Percentiles rank a stretch among this genome's conserved stretches.
phyloP scores from a whole-genome alignment of 2,329 filamentous ascomycete genomes.

The Macroventuria anomochaeta region DNA sequence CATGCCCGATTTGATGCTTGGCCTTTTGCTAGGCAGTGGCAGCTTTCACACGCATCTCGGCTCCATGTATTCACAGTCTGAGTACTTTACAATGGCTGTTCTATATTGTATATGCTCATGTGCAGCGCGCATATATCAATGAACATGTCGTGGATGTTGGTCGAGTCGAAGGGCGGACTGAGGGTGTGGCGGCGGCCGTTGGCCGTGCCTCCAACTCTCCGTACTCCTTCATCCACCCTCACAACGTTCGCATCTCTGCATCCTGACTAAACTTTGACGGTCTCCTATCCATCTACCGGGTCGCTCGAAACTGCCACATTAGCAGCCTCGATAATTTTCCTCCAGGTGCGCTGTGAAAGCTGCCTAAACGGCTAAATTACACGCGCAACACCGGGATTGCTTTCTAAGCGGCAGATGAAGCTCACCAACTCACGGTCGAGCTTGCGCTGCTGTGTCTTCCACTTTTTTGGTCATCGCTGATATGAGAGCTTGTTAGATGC shows the following conservation, averaged over 20 bases:
- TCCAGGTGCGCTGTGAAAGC: neutral
- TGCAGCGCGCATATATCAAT: neutral
- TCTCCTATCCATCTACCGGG: neutral
- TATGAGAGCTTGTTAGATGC: no score
- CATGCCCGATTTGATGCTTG: neutral
- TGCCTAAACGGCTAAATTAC: constrained; percentile 46
- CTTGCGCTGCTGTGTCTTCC: neutral
- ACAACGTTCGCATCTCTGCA: neutral
- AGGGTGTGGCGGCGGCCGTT: neutral
- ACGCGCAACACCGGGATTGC: neutral
- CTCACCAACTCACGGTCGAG: neutral
- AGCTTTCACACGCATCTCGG: no score
- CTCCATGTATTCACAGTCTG: no score
- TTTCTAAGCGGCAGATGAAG: constrained; percentile 1
- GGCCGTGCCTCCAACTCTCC: neutral
- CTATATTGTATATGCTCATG: no score
- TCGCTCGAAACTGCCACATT: neutral
- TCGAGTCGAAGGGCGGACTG: neutral
- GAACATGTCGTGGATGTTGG: neutral
- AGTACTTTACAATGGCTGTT: no score
- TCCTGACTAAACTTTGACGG: neutral
- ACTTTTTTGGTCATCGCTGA: no score
- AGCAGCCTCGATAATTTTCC: neutral
- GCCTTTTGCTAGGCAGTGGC: neutral
- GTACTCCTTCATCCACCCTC: neutral